These are phyloP conservation scores for Lomentospora prolificans DNA, from an alignment of 2,329 filamentous ascomycete species.

Conservation along the genomic window DNA sequence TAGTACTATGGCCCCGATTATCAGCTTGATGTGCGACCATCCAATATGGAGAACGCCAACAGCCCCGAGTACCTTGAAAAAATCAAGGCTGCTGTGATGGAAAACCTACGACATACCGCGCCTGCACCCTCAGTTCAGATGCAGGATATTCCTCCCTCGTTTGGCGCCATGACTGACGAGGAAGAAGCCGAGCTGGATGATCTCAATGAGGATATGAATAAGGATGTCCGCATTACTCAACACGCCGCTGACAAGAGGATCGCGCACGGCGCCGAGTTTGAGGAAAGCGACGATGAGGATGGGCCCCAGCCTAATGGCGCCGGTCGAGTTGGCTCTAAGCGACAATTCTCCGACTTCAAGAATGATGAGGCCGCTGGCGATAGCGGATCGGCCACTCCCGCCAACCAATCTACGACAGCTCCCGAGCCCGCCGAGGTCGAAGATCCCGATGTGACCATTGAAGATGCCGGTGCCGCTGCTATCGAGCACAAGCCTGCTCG, in stretches of 20 bases:
- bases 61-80: slow-evolving; percentile 71
- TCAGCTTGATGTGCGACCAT: slow-evolving; percentile 78
- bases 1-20: slow-evolving; percentile 90
- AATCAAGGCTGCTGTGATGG: slow-evolving; percentile 70
- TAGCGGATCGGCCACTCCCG: slow-evolving; percentile 15
- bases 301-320: slow-evolving; percentile 64
- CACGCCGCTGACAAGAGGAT: slow-evolving; percentile 73
- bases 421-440: slow-evolving; percentile 24
- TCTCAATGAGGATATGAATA: slow-evolving; percentile 75
- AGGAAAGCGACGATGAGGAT: slow-evolving; percentile 85
- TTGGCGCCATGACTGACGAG: slow-evolving; percentile 55
- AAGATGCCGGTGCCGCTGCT: slow-evolving; percentile 28
- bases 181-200: slow-evolving; percentile 57
- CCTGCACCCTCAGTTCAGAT: slow-evolving; percentile 87
- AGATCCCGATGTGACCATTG: slow-evolving; percentile 39
- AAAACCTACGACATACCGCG: slow-evolving; percentile 78
- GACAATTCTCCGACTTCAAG: slow-evolving; percentile 41
- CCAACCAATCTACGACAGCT: slow-evolving; percentile 22
- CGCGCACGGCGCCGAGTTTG: slow-evolving; percentile 68
- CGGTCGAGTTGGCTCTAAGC: slow-evolving; percentile 38
- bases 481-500: slow-evolving; percentile 27
- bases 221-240: slow-evolving; percentile 73
- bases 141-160: slow-evolving; percentile 60
- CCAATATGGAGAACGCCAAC: slow-evolving; percentile 87
- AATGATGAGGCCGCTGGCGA: slow-evolving; percentile 22